These are phyloP conservation scores for Bryopsis sp. DNA, from an alignment of 139 green algal species.

Conservation along the genomic window DNA sequence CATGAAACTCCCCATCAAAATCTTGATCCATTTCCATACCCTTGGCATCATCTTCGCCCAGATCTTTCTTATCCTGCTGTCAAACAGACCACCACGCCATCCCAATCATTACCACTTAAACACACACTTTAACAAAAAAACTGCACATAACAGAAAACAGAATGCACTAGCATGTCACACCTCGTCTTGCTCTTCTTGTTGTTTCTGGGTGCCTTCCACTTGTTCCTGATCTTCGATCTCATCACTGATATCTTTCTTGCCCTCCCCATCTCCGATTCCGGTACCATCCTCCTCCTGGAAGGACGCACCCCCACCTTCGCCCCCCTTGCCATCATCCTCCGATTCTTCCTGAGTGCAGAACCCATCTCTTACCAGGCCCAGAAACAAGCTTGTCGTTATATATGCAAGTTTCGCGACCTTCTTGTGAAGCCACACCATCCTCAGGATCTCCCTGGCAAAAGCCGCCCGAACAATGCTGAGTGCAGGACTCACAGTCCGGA, in stretches of 20 bases:
- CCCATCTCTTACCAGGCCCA: slow-evolving; percentile 67
- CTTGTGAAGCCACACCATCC: slow-evolving; percentile 37
- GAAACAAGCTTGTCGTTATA: slow-evolving; percentile 64
- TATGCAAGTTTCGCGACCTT: slow-evolving; percentile 72
- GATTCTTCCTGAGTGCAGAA: slow-evolving; percentile 72
- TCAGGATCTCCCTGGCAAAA: background rate
- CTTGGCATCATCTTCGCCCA: slow-evolving; percentile 42
- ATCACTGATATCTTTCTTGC: slow-evolving; percentile 84
- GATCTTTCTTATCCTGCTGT: background rate
- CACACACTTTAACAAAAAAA: no score
- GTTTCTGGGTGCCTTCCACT: background rate
- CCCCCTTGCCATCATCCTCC: slow-evolving; percentile 36
- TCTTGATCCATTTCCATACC: slow-evolving; percentile 97
- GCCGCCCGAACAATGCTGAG: background rate
- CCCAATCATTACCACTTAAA: no score
- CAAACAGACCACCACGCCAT: no score
- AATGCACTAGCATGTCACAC: slow-evolving; percentile 16
- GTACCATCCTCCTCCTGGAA: slow-evolving; percentile 40
- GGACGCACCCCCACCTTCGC: slow-evolving; percentile 25
- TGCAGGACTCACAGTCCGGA: no score
- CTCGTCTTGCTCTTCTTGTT: slow-evolving; percentile 32
- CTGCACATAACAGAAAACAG: no score
- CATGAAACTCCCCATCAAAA: slow-evolving; percentile 75
- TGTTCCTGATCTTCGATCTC: slow-evolving; percentile 51
- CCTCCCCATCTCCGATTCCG: slow-evolving; percentile 60